Conservation (phyloP, 2,329 filamentous ascomycete species). For the Aspergillus quadrilineatus region DNA sequence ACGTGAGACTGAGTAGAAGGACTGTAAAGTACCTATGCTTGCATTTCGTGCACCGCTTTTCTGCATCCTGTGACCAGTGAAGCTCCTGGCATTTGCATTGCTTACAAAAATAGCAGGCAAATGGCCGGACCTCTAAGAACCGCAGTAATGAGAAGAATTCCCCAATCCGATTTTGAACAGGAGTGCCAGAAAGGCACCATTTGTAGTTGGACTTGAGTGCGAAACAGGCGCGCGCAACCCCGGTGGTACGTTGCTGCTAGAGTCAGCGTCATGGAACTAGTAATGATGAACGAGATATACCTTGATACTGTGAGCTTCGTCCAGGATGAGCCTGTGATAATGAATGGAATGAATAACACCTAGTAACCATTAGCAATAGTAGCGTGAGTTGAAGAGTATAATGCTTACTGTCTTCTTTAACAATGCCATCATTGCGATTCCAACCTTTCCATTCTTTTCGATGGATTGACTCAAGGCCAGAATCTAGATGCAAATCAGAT, state of each 20-base stretch:
- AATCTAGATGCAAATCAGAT: slow-evolving; percentile 35
- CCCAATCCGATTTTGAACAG: slow-evolving; percentile 93
- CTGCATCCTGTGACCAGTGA: slow-evolving; percentile 76
- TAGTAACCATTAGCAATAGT: slow-evolving; percentile 28
- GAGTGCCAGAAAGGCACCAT: slow-evolving; percentile 94
- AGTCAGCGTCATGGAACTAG: slow-evolving; percentile 13
- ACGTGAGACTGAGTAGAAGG: slow-evolving; percentile 1
- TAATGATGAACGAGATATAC: slow-evolving; percentile 33
- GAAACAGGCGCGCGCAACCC: slow-evolving; percentile 93
- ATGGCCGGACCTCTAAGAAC: slow-evolving; percentile 84
- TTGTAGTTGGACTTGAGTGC: slow-evolving; percentile 83
- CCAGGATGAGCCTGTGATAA: slow-evolving; percentile 89
- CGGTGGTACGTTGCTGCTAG: slow-evolving; percentile 65
- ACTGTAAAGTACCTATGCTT: slow-evolving; percentile 50
- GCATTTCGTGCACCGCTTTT: slow-evolving; percentile 72
- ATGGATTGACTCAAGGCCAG: slow-evolving; percentile 81
- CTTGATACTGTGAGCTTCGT: slow-evolving; percentile 95
- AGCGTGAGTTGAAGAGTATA: neutral
- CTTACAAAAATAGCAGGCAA: slow-evolving; percentile 93
- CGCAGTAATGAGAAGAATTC: slow-evolving; percentile 94
- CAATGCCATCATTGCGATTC: slow-evolving; percentile 72
- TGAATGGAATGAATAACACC: slow-evolving; percentile 79
- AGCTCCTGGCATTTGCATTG: slow-evolving; percentile 75
- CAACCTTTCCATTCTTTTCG: slow-evolving; percentile 92
- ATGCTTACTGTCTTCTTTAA: slow-evolving; percentile 68